These are phyloP conservation scores for Serendipita sp. DNA, from an alignment of 768 basidiomycete genomes.

Conservation along the genomic window DNA sequence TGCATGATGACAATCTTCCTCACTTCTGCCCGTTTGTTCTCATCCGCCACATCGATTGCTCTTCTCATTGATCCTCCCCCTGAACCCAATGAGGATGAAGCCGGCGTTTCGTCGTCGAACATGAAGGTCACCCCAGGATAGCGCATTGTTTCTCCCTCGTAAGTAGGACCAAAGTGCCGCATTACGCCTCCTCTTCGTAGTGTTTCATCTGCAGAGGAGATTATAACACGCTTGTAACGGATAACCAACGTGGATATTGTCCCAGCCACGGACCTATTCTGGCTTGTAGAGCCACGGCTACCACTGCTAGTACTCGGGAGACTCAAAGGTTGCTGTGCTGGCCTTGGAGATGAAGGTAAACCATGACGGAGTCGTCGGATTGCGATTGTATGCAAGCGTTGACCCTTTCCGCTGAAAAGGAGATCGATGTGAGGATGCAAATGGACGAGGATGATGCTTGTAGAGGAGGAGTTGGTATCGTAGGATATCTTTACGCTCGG, in stretches of 20 bases:
- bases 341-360: slow-evolving; percentile 25
- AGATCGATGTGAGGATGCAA: slow-evolving; percentile 69
- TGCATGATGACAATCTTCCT: slow-evolving; percentile 59
- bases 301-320: neutral
- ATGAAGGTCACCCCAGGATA: slow-evolving; percentile 77
- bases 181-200: slow-evolving; percentile 50
- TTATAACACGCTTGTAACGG: slow-evolving; percentile 44
- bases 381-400: slow-evolving; percentile 65
- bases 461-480: slow-evolving; percentile 51
- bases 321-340: neutral
- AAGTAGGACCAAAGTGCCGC: slow-evolving; percentile 68
- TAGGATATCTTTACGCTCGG: slow-evolving; percentile 75
- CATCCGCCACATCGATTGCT: slow-evolving; percentile 29
- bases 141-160: slow-evolving; percentile 55
- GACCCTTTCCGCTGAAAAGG: slow-evolving; percentile 65
- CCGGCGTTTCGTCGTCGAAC: slow-evolving; percentile 52
- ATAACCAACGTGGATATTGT: slow-evolving; percentile 32
- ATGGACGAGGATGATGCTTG: slow-evolving; percentile 61
- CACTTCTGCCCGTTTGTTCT: slow-evolving; percentile 50
- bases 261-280: slow-evolving; percentile 5
- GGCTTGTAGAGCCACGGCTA: slow-evolving; percentile 6
- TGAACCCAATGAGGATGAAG: slow-evolving; percentile 16
- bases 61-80: slow-evolving; percentile 30
- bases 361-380: slow-evolving; percentile 49
- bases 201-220: slow-evolving; percentile 45